These are phyloP conservation scores for Nasturtium officinale DNA, from an alignment of 345 rosid species.

Conservation along the genomic window DNA sequence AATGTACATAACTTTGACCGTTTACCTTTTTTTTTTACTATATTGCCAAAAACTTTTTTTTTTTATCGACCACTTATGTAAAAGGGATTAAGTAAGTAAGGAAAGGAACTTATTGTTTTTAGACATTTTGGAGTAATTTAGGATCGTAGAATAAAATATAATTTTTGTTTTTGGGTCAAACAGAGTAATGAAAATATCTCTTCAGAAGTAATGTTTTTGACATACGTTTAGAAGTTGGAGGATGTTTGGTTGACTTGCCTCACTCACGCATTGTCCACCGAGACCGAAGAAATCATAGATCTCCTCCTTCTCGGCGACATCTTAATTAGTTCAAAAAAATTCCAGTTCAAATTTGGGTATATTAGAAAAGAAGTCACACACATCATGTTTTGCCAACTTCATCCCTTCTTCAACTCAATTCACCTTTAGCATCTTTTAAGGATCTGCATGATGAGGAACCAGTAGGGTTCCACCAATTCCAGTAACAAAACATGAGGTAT, in stretches of 20 bases:
- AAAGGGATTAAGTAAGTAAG: not conserved
- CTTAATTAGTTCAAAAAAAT: not conserved
- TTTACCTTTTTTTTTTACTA: too few relatives aligned
- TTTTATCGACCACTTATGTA: too few relatives aligned
- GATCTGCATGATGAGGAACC: slow-evolving; percentile 94
- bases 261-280: slow-evolving; percentile 64
- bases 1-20: too few relatives aligned
- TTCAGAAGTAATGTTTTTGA: slow-evolving; percentile 58
- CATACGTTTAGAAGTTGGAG: slow-evolving; percentile 82
- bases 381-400: slow-evolving; percentile 75
- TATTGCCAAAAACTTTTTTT: too few relatives aligned
- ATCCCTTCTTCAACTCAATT: slow-evolving; percentile 72
- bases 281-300: slow-evolving; percentile 99
- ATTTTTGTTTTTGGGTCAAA: too few relatives aligned
- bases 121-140: not conserved
- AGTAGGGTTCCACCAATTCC: slow-evolving; percentile 79
- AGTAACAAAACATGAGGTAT: slow-evolving; percentile 68
- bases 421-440: slow-evolving; percentile 74
- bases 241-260: slow-evolving; percentile 70
- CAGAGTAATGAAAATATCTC: not conserved
- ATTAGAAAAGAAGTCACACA: slow-evolving; percentile 84
- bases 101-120: not conserved
- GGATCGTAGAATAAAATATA: not conserved
- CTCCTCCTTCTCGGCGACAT: slow-evolving; percentile 89
- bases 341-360: slow-evolving; percentile 44